Evolutionary conservation across 1,284 basidiomycete species (phyloP), one percentile per base, ranked within the genome.

Genomic region (Irpex lacteus): DNA sequence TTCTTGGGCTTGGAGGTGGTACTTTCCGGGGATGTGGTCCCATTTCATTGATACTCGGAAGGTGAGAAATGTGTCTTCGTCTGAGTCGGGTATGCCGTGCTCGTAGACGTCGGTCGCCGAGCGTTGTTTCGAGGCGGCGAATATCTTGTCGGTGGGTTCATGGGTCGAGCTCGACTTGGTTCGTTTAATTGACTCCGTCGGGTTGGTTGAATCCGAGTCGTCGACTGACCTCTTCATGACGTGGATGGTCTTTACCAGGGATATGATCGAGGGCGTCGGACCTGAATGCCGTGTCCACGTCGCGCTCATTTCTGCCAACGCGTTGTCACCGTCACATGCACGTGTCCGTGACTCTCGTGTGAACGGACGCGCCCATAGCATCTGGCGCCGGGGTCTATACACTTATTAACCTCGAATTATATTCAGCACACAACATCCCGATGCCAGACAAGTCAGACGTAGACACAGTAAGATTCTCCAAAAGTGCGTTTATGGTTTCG

Each of bases 31-130:
- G 11, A 70, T 70, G 2, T 72, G 70, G 19, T 73, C 72, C 78
- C 81, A 84, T 54, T 73, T 68, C 82, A 84, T 83, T 63, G 74
- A 76, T 19, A 82, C 72, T 21, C 66, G 74, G 58, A 78, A 80
- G 49, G 75, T 69, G 2, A 85, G 70, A 65, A 76, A 82, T 0
- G 81, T 79, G 3, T 63, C n/a, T n/a, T n/a, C 60, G 4, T 34
- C 32, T 34, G 32, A 34, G 32, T 66, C 67, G 37, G 68, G 63
- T 38, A 60, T 34, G 5, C 66, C 67, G 34, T 64, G 61, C 21
- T 67, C 50, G 63, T 60, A 64, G 3, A 73, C 54, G 44, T 71
- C 70, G 13, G 32, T 59, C 2, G 65, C 69, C 18, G 60, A 68
- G 52, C 63, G 66, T 15, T 44, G 21, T 15, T 56, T 56, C 32